Base-by-base conservation (phyloP, 495 filamentous ascomycete species). In the Aspergillus conjunctus region DNA sequence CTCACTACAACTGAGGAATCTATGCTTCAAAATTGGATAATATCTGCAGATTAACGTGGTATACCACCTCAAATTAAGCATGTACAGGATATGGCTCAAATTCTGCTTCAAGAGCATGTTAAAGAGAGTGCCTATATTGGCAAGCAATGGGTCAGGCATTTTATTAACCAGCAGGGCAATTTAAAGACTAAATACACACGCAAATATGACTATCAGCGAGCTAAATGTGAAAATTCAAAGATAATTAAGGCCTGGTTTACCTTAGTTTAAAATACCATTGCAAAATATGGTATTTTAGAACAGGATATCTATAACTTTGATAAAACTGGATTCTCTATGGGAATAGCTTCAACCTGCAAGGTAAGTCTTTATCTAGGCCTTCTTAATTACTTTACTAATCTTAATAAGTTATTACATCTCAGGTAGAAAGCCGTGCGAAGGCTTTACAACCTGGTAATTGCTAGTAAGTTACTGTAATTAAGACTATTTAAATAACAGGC, bases 141-240 rank as follows among this genome's bases (percentile, higher is more conserved):
- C 7, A 50, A 54, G 12, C 37, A 60, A 4, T 60, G 39, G 50
- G 50, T 53, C 33, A 61, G 45, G 14, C 21, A 41, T 30, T 61
- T 32, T 9, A 44, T 54, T 43, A 31, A 53, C 5, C 21, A 43
- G 21, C 50, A 60, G 34, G 2, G 3, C 26, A 48, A 60, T 22
- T 54, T 61, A 20, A 61, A 56, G 26, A n/a, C 46, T 30, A 61
- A 51, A 56, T 61, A 56, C 45, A 61, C 33, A 5, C 21, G 33
- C 18, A 51, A 61, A n/a, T n/a, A n/a, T n/a, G n/a, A n/a, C n/a
- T n/a, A n/a, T n/a, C n/a, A n/a, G n/a, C n/a, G n/a, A n/a, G n/a
- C n/a, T n/a, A n/a, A n/a, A n/a, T n/a, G n/a, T n/a, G n/a, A n/a
- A n/a, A n/a, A n/a, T n/a, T n/a, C n/a, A n/a, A n/a, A n/a, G n/a